Conservation (phyloP, 768 basidiomycete species). For the Russula virescens region DNA sequence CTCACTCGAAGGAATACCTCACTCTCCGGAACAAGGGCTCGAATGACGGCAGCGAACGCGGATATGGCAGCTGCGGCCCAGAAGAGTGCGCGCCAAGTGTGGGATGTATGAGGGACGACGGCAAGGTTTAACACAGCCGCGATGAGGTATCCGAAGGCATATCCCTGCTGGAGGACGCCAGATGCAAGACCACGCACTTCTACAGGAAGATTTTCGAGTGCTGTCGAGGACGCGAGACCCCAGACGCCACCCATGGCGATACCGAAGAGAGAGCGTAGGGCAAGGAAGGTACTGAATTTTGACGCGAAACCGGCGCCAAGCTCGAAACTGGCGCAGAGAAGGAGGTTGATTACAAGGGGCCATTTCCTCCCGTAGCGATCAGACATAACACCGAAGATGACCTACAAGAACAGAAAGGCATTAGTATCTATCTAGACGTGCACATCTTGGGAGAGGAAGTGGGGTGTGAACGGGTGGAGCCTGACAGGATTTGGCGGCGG, state of each 20-base stretch:
- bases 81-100: conserved; percentile 71
- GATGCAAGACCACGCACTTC: conserved; percentile 82
- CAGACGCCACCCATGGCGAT: conserved; percentile 89
- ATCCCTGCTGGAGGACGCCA: conserved; percentile 85
- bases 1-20: conserved; percentile 63
- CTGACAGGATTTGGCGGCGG: background rate
- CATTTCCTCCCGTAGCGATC: conserved; percentile 93
- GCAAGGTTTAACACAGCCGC: conserved; percentile 79
- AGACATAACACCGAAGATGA: conserved; percentile 76
- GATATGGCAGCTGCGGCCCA: conserved; percentile 76
- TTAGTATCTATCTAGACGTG: conserved; percentile 1
- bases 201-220: conserved; percentile 85
- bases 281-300: conserved; percentile 75
- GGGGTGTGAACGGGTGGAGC: background rate
- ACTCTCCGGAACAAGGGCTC: conserved; percentile 73
- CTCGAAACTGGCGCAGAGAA: conserved; percentile 68
- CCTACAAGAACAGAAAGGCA: conserved; percentile 21
- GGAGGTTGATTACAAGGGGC: conserved; percentile 75
- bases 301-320: conserved; percentile 76
- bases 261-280: conserved; percentile 78
- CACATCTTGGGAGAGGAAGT: background rate
- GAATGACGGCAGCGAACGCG: conserved; percentile 59
- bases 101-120: conserved; percentile 39
- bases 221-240: conserved; percentile 76
- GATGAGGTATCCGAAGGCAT: conserved; percentile 83